These are phyloP conservation scores for Plasmodium coatneyi DNA, from an alignment of 169 alveolate genomes.

Conservation along the genomic window DNA sequence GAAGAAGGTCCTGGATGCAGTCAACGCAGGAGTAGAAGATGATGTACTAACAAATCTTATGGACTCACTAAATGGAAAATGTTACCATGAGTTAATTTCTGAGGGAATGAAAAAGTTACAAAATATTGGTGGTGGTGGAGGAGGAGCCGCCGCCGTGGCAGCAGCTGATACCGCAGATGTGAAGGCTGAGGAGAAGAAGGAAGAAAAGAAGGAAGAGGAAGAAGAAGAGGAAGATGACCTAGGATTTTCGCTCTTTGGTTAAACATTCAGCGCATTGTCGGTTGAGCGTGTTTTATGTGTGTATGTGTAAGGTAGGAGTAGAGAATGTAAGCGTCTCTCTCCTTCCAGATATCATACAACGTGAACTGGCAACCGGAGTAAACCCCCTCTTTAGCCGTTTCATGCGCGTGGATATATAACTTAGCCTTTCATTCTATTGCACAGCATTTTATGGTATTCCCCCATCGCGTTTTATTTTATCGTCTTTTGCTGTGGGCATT, in stretches of 20 bases:
- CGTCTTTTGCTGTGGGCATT: neutral
- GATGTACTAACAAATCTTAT: constrained; percentile 79
- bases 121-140: constrained; percentile 82
- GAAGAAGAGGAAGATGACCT: constrained; percentile 87
- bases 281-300: neutral
- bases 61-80: constrained; percentile 79
- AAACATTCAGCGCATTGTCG: neutral
- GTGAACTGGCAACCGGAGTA: neutral
- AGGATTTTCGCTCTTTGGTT: constrained; percentile 88
- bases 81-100: constrained; percentile 82
- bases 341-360: neutral
- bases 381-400: neutral
- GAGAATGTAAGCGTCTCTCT: neutral
- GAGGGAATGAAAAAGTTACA: constrained; percentile 83
- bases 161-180: constrained; percentile 78
- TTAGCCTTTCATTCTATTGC: neutral
- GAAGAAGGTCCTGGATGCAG: constrained; percentile 81
- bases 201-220: constrained; percentile 82
- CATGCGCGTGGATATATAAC: neutral
- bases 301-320: neutral
- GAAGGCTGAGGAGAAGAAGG: constrained; percentile 77
- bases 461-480: neutral
- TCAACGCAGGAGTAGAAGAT: constrained; percentile 84
- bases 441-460: neutral
- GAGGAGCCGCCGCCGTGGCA: constrained; percentile 79